phyloP scores from a whole-genome alignment of 306 rosid genomes.

The Cucumis melo region DNA sequence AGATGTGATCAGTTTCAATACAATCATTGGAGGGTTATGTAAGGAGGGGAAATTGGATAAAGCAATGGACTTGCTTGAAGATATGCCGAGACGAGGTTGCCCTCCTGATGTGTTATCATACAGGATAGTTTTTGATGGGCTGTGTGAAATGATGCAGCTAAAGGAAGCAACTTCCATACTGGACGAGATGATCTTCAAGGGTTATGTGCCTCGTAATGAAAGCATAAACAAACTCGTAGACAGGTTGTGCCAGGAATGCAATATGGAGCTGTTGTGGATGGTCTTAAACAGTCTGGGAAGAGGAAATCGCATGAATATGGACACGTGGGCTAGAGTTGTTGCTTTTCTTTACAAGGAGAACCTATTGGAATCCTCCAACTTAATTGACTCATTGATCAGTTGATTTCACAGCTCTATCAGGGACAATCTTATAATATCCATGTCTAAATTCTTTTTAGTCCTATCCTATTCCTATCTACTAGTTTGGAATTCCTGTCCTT shows the following conservation, averaged over 20 bases:
- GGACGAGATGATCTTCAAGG: slow-evolving; percentile 71
- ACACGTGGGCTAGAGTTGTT: slow-evolving; percentile 28
- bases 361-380: slow-evolving; percentile 15
- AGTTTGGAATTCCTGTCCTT: not conserved
- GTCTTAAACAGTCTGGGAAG: slow-evolving; percentile 29
- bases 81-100: slow-evolving; percentile 46
- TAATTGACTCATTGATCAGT: slow-evolving; percentile 14
- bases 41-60: slow-evolving; percentile 51
- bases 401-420: not conserved
- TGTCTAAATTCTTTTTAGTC: not conserved
- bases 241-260: slow-evolving; percentile 26
- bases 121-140: slow-evolving; percentile 49
- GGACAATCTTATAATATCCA: not conserved
- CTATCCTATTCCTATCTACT: too few species aligned
- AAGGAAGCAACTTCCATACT: slow-evolving; percentile 42
- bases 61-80: slow-evolving; percentile 56
- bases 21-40: slow-evolving; percentile 40
- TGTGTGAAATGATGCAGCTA: slow-evolving; percentile 31
- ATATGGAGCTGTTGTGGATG: slow-evolving; percentile 26
- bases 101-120: slow-evolving; percentile 41
- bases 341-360: slow-evolving; percentile 31
- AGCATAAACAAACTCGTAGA: slow-evolving; percentile 26
- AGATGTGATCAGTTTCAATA: slow-evolving; percentile 49
- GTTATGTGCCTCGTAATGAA: slow-evolving; percentile 23
- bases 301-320: slow-evolving; percentile 19